Base-by-base conservation (phyloP, 345 rosid species). In the Microcos paniculata region DNA sequence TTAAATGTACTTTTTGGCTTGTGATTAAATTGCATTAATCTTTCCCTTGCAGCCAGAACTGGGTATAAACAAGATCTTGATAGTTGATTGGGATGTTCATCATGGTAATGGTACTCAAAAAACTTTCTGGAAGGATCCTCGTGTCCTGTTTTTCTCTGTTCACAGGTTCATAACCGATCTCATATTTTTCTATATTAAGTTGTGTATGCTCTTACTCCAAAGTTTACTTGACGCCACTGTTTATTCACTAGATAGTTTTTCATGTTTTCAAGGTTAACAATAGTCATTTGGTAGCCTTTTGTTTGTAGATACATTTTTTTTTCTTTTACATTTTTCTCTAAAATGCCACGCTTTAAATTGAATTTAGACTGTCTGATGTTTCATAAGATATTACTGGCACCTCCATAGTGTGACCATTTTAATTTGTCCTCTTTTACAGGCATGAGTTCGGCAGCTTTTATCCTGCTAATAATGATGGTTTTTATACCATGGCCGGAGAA, bases 31-130 rank as follows among this genome's bases (percentile, higher is more conserved):
- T 16, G 61, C 52, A 42, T 65, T 48, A 73, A 8, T 48, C 68
- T 49, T 61, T 26, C 4, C 24, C 52, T 84, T n/a, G 73, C 88
- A 88, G 94, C 89, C 88, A 8, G 94, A 90, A 76, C 79, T 95
- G 80, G 90, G 93, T 76, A 69, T 96, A 71, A 91, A 88, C 61
- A 93, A 83, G 82, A 91, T 96, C 75, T 78, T 96, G 87, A 81
- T 96, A 82, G 98, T 91, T 81, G 99, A 93, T 80, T 93, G 99
- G 99, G 99, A 96, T 85, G 94, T 93, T 70, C 99, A 96, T 82
- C 98, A 96, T 33, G 99, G 99, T 67, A 96, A 96, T 79, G 96
- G 97, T 67, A 96, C 98, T 28, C 97, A 96, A 80, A 93, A 91
- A 83, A 84, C 84, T 81, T 96, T 96, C 79, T 91, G 96, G 97